Evolutionary conservation across 2,329 filamentous ascomycete genomes (phyloP).

Genomic region (Aphanocladium album): DNA sequence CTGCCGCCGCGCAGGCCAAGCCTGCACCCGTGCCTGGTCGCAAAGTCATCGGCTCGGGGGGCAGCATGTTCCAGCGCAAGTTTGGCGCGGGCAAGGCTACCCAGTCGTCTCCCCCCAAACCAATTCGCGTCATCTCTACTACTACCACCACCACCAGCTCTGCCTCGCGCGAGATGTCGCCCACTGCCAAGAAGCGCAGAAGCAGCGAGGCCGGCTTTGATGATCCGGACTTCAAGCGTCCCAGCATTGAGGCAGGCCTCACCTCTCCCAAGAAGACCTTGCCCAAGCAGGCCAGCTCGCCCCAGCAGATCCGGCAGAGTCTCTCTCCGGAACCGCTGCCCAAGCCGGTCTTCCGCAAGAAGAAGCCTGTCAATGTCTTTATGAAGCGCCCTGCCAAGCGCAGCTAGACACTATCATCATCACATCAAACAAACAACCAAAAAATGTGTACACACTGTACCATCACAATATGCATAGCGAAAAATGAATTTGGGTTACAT

Average conservation of each 20-base stretch:
- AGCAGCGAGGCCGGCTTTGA: not conserved
- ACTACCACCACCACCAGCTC: conserved; percentile 18
- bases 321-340: not conserved
- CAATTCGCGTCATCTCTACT: not conserved
- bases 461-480: not conserved
- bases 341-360: not conserved
- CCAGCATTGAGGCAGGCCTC: conserved; percentile 35
- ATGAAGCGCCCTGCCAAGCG: conserved; percentile 10
- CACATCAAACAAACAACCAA: conserved; percentile 17
- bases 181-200: conserved; percentile 15
- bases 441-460: not conserved
- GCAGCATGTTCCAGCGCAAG: conserved; percentile 12
- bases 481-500: not conserved
- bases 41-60: not conserved
- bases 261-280: not conserved
- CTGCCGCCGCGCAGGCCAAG: conserved; percentile 13
- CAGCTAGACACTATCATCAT: not conserved
- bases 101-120: not conserved
- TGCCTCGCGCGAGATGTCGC: conserved; percentile 15
- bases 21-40: not conserved
- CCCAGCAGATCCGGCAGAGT: not conserved
- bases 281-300: not conserved
- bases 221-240: conserved; percentile 31
- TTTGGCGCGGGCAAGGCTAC: conserved; percentile 3
- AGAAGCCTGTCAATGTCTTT: conserved; percentile 9